A percentile compares a stretch with the other conserved stretches of the same genome.
Conservation (phyloP, 257 asterid species). For the Solanum pimpinellifolium region DNA sequence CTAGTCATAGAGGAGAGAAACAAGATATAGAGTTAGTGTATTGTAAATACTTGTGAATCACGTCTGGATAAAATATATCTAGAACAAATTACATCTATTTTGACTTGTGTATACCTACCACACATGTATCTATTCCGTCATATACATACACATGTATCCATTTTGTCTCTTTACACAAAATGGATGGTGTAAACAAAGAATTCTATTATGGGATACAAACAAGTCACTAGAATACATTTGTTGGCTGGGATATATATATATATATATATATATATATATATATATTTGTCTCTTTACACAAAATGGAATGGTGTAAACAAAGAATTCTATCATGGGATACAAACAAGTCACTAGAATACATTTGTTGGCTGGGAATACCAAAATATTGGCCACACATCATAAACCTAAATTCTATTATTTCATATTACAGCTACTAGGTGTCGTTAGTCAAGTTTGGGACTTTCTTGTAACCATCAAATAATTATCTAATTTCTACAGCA, state of each 20-base stretch:
- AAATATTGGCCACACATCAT: neutral
- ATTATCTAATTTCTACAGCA: neutral
- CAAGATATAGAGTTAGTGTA: neutral
- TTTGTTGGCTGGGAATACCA: neutral
- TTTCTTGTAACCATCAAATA: neutral
- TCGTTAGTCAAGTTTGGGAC: neutral
- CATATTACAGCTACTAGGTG: neutral
- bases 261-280: too few relatives aligned
- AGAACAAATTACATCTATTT: too few relatives aligned
- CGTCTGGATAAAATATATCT: too few relatives aligned
- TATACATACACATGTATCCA: too few relatives aligned
- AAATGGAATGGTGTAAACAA: neutral
- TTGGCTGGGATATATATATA: too few relatives aligned
- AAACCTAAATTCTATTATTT: neutral
- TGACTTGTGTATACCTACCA: too few relatives aligned
- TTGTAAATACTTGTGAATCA: neutral
- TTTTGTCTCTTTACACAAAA: too few relatives aligned
- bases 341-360: neutral
- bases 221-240: too few relatives aligned
- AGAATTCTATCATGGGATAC: neutral
- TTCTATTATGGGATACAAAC: too few relatives aligned
- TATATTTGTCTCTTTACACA: neutral
- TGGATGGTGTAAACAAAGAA: too few relatives aligned
- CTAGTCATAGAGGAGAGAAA: neutral
- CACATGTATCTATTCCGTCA: neutral